Conservation (phyloP, 2,329 filamentous ascomycete species). For the Plenodomus lindquistii region DNA sequence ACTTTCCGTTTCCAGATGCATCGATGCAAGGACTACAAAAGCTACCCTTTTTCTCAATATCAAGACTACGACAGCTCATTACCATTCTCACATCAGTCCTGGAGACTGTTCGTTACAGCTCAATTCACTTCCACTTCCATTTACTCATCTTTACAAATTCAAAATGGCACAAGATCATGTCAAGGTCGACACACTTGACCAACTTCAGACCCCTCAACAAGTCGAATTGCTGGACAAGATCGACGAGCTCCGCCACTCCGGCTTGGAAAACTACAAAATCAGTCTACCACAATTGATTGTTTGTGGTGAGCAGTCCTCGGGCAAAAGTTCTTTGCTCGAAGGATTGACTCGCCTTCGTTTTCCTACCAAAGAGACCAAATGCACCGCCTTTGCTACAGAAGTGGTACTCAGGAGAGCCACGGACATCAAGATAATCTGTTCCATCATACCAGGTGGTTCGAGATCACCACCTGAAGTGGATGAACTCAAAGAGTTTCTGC, state of each 20-base stretch:
- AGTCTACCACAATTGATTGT: slow-evolving; percentile 37
- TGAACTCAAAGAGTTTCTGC: slow-evolving; percentile 22
- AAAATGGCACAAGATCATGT: slow-evolving; percentile 15
- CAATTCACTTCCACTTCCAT: background rate
- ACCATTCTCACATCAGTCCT: background rate
- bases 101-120: background rate
- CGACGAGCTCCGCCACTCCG: slow-evolving; percentile 50
- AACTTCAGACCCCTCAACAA: slow-evolving; percentile 33
- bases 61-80: background rate
- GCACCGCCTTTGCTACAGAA: slow-evolving; percentile 66
- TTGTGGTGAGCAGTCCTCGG: slow-evolving; percentile 35
- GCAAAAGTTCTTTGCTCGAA: slow-evolving; percentile 38
- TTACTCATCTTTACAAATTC: slow-evolving; percentile 3
- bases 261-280: slow-evolving; percentile 37
- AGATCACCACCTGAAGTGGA: slow-evolving; percentile 13
- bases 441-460: slow-evolving; percentile 40
- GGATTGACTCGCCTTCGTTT: slow-evolving; percentile 60
- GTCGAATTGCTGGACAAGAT: slow-evolving; percentile 57
- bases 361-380: slow-evolving; percentile 57
- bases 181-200: slow-evolving; percentile 18
- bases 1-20: too few species aligned
- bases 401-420: slow-evolving; percentile 55
- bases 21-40: too few species aligned
- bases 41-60: too few species aligned
- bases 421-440: slow-evolving; percentile 47